These are phyloP conservation scores for Aphanomyces cochlioides DNA, from an alignment of 352 stramenopile genomes.

Conservation along the genomic window DNA sequence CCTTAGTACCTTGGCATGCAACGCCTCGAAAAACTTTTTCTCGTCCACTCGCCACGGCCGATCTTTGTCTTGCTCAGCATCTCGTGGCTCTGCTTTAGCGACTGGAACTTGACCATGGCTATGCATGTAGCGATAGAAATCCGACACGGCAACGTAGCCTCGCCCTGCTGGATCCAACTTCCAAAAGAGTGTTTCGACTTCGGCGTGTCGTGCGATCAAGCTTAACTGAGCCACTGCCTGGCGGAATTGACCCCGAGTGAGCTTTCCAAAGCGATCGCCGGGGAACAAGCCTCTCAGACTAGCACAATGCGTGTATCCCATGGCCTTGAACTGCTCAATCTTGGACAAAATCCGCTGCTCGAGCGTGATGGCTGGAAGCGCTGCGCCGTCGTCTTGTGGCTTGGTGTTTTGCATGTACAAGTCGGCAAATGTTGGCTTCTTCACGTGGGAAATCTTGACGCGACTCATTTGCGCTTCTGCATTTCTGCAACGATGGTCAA, in stretches of 20 bases:
- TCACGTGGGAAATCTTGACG: constrained; percentile 68
- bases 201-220: constrained; percentile 54
- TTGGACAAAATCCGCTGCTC: constrained; percentile 58
- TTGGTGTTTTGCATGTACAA: background rate
- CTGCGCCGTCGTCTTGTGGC: too few species aligned
- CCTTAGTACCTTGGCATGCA: constrained; percentile 8
- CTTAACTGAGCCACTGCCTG: constrained; percentile 68
- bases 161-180: constrained; percentile 58
- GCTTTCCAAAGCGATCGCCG: constrained; percentile 61
- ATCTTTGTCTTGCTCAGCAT: constrained; percentile 20
- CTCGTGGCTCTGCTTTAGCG: too few species aligned
- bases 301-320: constrained; percentile 48
- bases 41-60: constrained; percentile 18
- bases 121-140: constrained; percentile 65
- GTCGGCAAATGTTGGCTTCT: background rate
- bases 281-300: constrained; percentile 62
- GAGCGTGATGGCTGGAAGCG: too few species aligned
- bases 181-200: constrained; percentile 74
- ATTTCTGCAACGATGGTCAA: constrained; percentile 38
- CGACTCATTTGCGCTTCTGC: constrained; percentile 57
- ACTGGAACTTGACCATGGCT: constrained; percentile 11
- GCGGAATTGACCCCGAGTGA: constrained; percentile 66
- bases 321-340: constrained; percentile 57
- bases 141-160: constrained; percentile 52
- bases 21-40: background rate